phyloP scores from a whole-genome alignment of 495 filamentous ascomycete species.

The Penicillium simplicissimum region DNA sequence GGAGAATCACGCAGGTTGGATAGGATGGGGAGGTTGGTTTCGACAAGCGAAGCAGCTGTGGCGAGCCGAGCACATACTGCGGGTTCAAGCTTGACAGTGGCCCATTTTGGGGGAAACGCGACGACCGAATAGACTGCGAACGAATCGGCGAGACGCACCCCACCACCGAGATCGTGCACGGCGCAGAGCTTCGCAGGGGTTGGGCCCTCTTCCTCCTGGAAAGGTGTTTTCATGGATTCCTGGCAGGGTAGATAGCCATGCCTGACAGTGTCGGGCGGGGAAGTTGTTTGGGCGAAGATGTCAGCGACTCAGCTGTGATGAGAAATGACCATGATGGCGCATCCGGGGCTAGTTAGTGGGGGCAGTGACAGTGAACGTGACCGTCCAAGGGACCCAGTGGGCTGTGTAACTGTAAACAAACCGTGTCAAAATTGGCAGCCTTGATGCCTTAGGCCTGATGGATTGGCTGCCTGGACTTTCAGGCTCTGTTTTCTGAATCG shows the following conservation, averaged over 20 bases:
- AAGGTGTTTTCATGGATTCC: constrained; percentile 1
- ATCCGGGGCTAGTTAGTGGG: neutral
- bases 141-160: constrained; percentile 8
- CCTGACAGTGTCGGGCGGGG: too few species aligned
- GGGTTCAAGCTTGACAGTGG: neutral
- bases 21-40: constrained; percentile 3
- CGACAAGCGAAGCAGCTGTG: constrained; percentile 3
- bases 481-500: too few species aligned
- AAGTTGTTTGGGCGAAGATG: too few species aligned
- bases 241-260: neutral
- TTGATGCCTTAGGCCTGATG: neutral
- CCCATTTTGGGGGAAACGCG: constrained; percentile 9
- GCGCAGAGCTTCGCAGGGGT: constrained; percentile 12
- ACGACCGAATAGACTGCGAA: constrained; percentile 17
- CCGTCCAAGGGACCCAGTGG: neutral
- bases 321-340: neutral
- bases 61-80: neutral
- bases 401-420: constrained; percentile 5
- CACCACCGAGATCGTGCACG: constrained; percentile 9
- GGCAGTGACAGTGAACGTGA: neutral
- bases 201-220: constrained; percentile 7
- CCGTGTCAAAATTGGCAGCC: neutral
- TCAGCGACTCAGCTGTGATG: neutral
- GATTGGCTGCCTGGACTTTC: neutral
- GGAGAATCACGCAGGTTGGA: neutral